Conservation (phyloP, 768 basidiomycete species). For the Boletus sp. region DNA sequence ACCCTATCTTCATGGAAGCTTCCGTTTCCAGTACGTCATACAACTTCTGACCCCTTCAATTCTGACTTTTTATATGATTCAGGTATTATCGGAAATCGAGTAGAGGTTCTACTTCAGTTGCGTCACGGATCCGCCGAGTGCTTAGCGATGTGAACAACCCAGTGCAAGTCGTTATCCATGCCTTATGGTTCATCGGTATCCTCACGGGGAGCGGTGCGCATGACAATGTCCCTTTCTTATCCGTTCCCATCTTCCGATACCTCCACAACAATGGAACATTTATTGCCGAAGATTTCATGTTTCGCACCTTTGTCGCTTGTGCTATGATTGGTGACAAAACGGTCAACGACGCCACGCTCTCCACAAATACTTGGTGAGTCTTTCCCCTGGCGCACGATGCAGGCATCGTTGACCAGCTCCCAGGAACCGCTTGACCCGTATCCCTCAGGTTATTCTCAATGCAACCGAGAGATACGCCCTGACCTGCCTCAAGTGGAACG, state of each 20-base stretch:
- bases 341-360: constrained; percentile 32
- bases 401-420: constrained; percentile 5
- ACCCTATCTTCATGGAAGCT: constrained; percentile 16
- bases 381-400: neutral
- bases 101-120: constrained; percentile 8
- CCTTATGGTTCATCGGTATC: constrained; percentile 33
- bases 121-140: constrained; percentile 20
- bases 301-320: constrained; percentile 33
- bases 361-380: constrained; percentile 33
- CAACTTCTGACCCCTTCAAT: neutral
- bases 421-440: constrained; percentile 23
- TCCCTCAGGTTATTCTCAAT: constrained; percentile 25
- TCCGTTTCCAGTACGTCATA: constrained; percentile 24
- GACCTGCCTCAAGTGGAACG: constrained; percentile 22
- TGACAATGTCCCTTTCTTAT: constrained; percentile 24
- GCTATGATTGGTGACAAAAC: constrained; percentile 37
- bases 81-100: constrained; percentile 19
- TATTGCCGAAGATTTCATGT: constrained; percentile 34
- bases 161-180: constrained; percentile 27
- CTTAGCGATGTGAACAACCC: constrained; percentile 27
- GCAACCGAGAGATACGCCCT: constrained; percentile 24
- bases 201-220: constrained; percentile 21
- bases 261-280: constrained; percentile 28
- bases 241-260: constrained; percentile 30
- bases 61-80: neutral